Percentiles rank a stretch among this genome's conserved stretches.
phyloP scores from a whole-genome alignment of 2,329 filamentous ascomycete species.

The Colletotrichum caudatum region DNA sequence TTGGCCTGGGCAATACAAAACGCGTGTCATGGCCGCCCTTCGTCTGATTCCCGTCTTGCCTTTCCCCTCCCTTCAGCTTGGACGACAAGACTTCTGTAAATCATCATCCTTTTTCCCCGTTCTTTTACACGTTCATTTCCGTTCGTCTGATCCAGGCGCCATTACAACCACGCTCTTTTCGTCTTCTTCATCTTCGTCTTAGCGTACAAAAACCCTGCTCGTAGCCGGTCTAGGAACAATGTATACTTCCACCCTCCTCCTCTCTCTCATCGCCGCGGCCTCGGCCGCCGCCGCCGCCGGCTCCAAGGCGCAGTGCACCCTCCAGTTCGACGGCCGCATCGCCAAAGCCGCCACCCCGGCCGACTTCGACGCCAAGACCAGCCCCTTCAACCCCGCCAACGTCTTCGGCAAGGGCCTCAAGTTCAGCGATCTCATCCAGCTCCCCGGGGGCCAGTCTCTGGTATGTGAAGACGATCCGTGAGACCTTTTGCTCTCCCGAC shows the following conservation, averaged over 20 bases:
- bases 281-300: conserved; percentile 27
- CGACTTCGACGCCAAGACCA: conserved; percentile 58
- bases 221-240: conserved; percentile 41
- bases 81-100: conserved; percentile 20
- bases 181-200: too few species aligned
- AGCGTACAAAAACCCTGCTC: not conserved
- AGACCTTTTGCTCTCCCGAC: not conserved
- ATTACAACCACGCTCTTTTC: conserved; percentile 35
- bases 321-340: conserved; percentile 62
- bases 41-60: not conserved
- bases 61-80: too few species aligned
- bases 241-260: conserved; percentile 36
- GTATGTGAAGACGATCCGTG: conserved; percentile 47
- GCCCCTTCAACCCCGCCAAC: conserved; percentile 63
- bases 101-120: conserved; percentile 20
- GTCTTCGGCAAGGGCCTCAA: conserved; percentile 65
- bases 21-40: conserved; percentile 4
- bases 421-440: conserved; percentile 63
- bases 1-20: conserved; percentile 23
- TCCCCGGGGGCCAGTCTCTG: conserved; percentile 57
- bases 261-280: conserved; percentile 33
- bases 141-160: conserved; percentile 35
- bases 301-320: conserved; percentile 48
- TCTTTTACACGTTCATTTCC: conserved; percentile 30
- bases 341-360: conserved; percentile 52